Percentiles rank a stretch among this genome's conserved stretches.
phyloP scores from a whole-genome alignment of 1,284 basidiomycete species.

The Hymenochaete sp. region DNA sequence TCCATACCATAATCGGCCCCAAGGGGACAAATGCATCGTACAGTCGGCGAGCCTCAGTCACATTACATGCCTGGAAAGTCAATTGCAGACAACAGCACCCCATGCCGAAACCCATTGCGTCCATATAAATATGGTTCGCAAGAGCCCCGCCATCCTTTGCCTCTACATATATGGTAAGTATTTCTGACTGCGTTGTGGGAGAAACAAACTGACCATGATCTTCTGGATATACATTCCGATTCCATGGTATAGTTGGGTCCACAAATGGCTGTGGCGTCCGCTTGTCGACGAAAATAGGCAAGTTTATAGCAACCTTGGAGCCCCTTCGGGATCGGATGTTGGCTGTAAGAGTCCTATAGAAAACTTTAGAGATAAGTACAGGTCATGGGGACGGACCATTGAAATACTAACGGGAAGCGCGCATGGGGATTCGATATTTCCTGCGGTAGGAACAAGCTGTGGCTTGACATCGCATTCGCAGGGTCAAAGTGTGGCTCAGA shows the following conservation, averaged over 20 bases:
- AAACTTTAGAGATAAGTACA: slow-evolving; percentile 19
- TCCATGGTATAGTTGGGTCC: slow-evolving; percentile 84
- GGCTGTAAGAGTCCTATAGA: slow-evolving; percentile 79
- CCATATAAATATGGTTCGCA: slow-evolving; percentile 92
- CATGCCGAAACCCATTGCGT: slow-evolving; percentile 99
- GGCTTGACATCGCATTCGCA: slow-evolving; percentile 67
- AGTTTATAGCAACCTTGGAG: slow-evolving; percentile 92
- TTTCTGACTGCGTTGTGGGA: not conserved
- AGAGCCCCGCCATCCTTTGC: slow-evolving; percentile 83
- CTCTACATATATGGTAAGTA: slow-evolving; percentile 38
- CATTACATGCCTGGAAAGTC: slow-evolving; percentile 95
- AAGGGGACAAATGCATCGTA: slow-evolving; percentile 94
- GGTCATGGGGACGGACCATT: not conserved
- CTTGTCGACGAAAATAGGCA: slow-evolving; percentile 87
- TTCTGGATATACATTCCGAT: slow-evolving; percentile 71
- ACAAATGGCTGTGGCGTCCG: slow-evolving; percentile 85
- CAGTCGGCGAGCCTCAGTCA: slow-evolving; percentile 83
- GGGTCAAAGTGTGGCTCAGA: slow-evolving; percentile 85
- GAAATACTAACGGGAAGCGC: slow-evolving; percentile 79
- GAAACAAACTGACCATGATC: slow-evolving; percentile 51
- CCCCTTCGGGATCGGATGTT: slow-evolving; percentile 90
- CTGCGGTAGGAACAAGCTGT: slow-evolving; percentile 91
- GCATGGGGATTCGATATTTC: slow-evolving; percentile 96
- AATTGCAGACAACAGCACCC: slow-evolving; percentile 97
- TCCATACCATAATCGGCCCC: slow-evolving; percentile 85